Percentiles rank a stretch among this genome's conserved stretches.
Conservation (phyloP, 371 early-diverging fungal genomes). For the Apophysomyces trapeziformis region DNA sequence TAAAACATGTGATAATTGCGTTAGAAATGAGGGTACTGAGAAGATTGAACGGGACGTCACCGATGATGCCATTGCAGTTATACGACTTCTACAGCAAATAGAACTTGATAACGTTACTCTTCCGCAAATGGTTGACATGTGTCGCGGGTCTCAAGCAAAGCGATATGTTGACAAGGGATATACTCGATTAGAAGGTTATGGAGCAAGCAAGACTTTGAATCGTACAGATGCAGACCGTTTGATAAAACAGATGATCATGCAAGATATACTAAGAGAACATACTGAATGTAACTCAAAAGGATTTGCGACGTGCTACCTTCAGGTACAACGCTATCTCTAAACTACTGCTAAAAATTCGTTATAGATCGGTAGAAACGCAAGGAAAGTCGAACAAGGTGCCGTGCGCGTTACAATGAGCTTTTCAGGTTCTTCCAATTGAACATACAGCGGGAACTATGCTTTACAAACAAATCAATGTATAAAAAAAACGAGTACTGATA, state of each 20-base stretch:
- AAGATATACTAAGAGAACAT: constrained; percentile 66
- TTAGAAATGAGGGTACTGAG: constrained; percentile 26
- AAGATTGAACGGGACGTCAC: constrained; percentile 55
- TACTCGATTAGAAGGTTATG: constrained; percentile 59
- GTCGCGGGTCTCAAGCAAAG: constrained; percentile 72
- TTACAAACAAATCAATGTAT: too few species aligned
- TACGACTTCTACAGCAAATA: constrained; percentile 53
- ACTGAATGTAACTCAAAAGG: constrained; percentile 39
- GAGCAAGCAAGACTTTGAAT: constrained; percentile 61
- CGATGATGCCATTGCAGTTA: constrained; percentile 56
- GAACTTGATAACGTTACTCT: constrained; percentile 70
- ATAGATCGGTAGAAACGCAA: background rate
- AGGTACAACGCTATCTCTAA: constrained; percentile 7
- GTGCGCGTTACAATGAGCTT: background rate
- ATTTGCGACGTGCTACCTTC: constrained; percentile 25
- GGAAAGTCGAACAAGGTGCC: background rate
- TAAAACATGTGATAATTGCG: constrained; percentile 96
- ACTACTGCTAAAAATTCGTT: background rate
- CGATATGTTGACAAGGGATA: constrained; percentile 57
- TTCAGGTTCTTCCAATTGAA: background rate
- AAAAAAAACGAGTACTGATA: too few species aligned
- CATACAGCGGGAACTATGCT: too few species aligned
- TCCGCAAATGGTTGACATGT: constrained; percentile 77
- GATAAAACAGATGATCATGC: constrained; percentile 62
- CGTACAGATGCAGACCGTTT: constrained; percentile 71